Evolutionary conservation across 306 rosid genomes (phyloP).

Genomic region (Trifolium fragiferum): DNA sequence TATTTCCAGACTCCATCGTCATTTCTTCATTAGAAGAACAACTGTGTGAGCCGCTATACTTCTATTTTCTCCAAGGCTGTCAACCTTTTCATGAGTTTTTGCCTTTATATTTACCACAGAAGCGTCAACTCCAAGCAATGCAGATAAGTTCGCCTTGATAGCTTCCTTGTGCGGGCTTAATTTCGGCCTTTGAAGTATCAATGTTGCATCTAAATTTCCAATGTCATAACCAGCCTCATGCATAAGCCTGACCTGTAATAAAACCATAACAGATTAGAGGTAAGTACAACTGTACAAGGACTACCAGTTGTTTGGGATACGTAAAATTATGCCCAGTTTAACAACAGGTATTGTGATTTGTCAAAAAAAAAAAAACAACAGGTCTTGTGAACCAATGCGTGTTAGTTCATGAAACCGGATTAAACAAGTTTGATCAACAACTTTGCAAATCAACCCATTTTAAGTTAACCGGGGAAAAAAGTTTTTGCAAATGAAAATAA

Average conservation of each 20-base stretch:
- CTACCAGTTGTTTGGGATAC: not conserved
- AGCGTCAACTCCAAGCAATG: slow-evolving; percentile 87
- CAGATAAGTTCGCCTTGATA: slow-evolving; percentile 82
- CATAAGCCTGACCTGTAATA: slow-evolving; percentile 85
- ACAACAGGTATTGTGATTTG: not conserved
- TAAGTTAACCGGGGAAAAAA: too few species aligned
- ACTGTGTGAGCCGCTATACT: slow-evolving; percentile 98
- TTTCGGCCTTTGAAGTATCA: slow-evolving; percentile 95
- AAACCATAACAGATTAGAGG: slow-evolving; percentile 7
- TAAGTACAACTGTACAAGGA: not conserved
- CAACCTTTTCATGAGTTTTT: slow-evolving; percentile 97
- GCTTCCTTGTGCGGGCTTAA: slow-evolving; percentile 94
- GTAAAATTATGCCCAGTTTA: not conserved
- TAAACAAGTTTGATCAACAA: slow-evolving; percentile 1
- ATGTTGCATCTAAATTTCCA: slow-evolving; percentile 89
- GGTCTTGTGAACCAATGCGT: not conserved
- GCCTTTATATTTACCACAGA: slow-evolving; percentile 91
- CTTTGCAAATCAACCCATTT: not conserved
- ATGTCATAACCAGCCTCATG: slow-evolving; percentile 89
- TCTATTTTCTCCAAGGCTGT: slow-evolving; percentile 95
- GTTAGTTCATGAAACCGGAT: not conserved
- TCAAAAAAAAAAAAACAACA: too few species aligned
- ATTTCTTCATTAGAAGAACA: slow-evolving; percentile 90
- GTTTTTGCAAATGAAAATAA: not conserved
- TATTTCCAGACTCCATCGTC: slow-evolving; percentile 29